Conservation (phyloP, 1,284 basidiomycete genomes). For the Pseudozyma thailandica region DNA sequence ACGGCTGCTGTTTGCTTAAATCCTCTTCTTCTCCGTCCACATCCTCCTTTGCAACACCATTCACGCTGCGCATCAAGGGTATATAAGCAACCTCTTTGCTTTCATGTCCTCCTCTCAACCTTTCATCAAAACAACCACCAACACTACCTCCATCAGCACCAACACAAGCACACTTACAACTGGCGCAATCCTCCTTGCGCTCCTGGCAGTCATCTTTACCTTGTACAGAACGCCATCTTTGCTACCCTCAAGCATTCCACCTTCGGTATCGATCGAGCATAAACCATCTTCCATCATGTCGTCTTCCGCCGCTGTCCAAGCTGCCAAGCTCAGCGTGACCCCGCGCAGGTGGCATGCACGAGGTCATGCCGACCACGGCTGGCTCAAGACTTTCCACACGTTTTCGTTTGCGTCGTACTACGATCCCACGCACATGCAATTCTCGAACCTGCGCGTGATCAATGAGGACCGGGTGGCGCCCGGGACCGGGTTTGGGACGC, state of each 20-base stretch:
- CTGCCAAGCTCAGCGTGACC: slow-evolving; percentile 26
- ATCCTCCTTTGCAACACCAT: background rate
- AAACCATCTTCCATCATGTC: slow-evolving; percentile 13
- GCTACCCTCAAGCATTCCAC: slow-evolving; percentile 1
- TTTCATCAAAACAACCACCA: background rate
- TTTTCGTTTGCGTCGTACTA: slow-evolving; percentile 81
- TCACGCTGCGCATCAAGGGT: background rate
- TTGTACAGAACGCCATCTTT: slow-evolving; percentile 3
- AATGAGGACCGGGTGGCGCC: slow-evolving; percentile 90
- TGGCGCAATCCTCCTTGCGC: background rate
- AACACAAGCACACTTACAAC: background rate
- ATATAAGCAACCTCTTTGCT: background rate
- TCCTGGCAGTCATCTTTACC: slow-evolving; percentile 1
- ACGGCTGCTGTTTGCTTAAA: no score
- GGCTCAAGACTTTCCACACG: slow-evolving; percentile 75
- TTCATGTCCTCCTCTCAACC: slow-evolving; percentile 1
- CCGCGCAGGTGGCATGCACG: slow-evolving; percentile 42
- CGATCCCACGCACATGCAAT: slow-evolving; percentile 72
- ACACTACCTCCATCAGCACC: background rate
- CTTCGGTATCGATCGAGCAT: background rate
- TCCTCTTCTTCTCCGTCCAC: background rate
- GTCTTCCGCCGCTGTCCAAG: slow-evolving; percentile 11
- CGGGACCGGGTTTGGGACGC: slow-evolving; percentile 83
- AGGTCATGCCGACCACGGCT: slow-evolving; percentile 76
- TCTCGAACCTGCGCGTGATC: slow-evolving; percentile 72